phyloP scores from a whole-genome alignment of 148 eudicot genomes.

The Fagopyrum esculentum region DNA sequence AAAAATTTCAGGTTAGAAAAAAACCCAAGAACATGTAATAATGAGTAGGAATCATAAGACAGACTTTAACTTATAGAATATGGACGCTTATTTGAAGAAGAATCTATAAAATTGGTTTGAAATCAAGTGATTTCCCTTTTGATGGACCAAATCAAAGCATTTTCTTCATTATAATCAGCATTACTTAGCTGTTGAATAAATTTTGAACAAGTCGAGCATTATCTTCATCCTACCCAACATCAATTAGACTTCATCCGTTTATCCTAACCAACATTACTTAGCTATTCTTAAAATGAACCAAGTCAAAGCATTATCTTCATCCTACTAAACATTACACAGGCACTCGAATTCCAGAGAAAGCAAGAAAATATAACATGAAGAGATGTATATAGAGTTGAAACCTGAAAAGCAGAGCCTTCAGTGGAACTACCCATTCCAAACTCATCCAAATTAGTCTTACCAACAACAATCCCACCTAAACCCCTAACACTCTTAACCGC shows the following conservation, averaged over 20 bases:
- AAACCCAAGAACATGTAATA: neutral
- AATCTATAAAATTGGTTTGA: neutral
- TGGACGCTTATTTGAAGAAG: neutral
- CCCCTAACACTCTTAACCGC: constrained; percentile 67
- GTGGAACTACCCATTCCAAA: constrained; percentile 99
- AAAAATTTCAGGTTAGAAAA: neutral
- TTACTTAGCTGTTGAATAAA: no score
- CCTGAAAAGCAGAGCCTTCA: constrained; percentile 92
- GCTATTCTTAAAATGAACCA: neutral
- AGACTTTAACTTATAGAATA: neutral
- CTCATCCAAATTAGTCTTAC: constrained; percentile 98
- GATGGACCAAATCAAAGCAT: neutral
- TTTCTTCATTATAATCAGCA: neutral
- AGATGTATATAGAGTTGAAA: constrained; percentile 14
- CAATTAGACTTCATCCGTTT: no score
- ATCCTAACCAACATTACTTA: no score
- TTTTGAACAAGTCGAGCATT: neutral
- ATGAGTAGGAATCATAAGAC: neutral
- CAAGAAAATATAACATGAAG: neutral
- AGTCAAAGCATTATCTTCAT: neutral
- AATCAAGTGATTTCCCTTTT: neutral
- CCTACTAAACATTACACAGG: neutral
- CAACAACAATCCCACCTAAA: constrained; percentile 77
- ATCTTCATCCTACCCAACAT: neutral
- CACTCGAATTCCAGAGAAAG: neutral